Evolutionary conservation across 208 protist species (phyloP).

Genomic region (Angomonas ambiguus): DNA sequence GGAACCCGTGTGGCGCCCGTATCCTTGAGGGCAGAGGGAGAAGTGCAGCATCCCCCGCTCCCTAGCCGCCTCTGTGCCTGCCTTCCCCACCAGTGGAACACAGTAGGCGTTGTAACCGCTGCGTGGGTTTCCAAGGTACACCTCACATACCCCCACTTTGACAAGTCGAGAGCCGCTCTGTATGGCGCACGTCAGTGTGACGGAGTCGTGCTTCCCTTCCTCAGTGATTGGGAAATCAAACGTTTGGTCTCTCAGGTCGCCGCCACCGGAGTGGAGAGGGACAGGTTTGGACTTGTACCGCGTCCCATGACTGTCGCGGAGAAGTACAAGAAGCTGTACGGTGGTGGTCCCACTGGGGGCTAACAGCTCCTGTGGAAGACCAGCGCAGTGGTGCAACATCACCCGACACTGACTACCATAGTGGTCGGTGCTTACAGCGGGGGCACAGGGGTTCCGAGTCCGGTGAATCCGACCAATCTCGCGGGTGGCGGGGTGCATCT

Average conservation of each 20-base stretch:
- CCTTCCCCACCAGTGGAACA: slow-evolving; percentile 29
- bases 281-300: slow-evolving; percentile 18
- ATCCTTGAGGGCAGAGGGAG: slow-evolving; percentile 9
- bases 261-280: background rate
- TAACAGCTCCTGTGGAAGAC: background rate
- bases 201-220: slow-evolving; percentile 4
- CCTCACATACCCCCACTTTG: slow-evolving; percentile 28
- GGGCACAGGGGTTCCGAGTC: background rate
- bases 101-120: background rate
- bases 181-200: slow-evolving; percentile 36
- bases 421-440: background rate
- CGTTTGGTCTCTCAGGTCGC: background rate
- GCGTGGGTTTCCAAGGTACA: slow-evolving; percentile 23
- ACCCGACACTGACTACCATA: background rate
- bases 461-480: background rate
- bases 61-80: slow-evolving; percentile 24
- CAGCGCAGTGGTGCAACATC: background rate
- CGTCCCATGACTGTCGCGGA: background rate
- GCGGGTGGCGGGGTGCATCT: background rate
- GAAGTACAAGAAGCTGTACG: background rate
- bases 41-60: slow-evolving; percentile 35
- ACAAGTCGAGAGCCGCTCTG: slow-evolving; percentile 17
- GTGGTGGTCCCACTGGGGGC: background rate
- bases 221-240: background rate
- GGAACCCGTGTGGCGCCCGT: background rate